Conservation (phyloP, 2,329 filamentous ascomycete species). For the Colletotrichum tropicicola region DNA sequence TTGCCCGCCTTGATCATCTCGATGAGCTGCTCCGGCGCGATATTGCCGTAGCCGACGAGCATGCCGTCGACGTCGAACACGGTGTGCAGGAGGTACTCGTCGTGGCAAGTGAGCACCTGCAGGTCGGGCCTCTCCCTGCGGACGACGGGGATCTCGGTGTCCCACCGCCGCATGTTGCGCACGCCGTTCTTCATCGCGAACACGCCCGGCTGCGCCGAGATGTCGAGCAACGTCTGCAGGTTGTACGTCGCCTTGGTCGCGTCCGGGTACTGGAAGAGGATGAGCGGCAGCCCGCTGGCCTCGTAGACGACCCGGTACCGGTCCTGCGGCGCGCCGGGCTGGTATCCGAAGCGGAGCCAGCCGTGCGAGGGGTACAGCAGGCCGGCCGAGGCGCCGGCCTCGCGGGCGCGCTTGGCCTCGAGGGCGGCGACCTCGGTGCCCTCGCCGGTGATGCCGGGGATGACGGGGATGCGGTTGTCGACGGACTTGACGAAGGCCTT, state of each 20-base stretch:
- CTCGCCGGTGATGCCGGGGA: constrained; percentile 61
- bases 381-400: constrained; percentile 59
- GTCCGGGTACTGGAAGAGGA: constrained; percentile 63
- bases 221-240: constrained; percentile 61
- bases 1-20: constrained; percentile 61
- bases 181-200: constrained; percentile 67
- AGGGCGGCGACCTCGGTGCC: constrained; percentile 61
- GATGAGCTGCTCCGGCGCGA: constrained; percentile 58
- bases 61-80: constrained; percentile 62
- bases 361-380: constrained; percentile 62
- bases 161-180: constrained; percentile 65
- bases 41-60: constrained; percentile 63
- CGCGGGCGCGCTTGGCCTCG: constrained; percentile 59
- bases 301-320: constrained; percentile 60
- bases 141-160: constrained; percentile 63
- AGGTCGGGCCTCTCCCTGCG: constrained; percentile 56
- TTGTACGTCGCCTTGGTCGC: constrained; percentile 61
- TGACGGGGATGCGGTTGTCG: constrained; percentile 58
- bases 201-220: constrained; percentile 59
- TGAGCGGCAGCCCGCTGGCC: constrained; percentile 56
- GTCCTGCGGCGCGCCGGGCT: constrained; percentile 60
- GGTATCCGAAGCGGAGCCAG: constrained; percentile 65
- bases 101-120: constrained; percentile 60
- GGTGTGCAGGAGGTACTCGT: constrained; percentile 62
- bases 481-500: constrained; percentile 61